Evolutionary conservation across 495 filamentous ascomycete genomes (phyloP), one percentile per base, ranked within the genome.

Genomic region (Aspergillus ostianus): DNA sequence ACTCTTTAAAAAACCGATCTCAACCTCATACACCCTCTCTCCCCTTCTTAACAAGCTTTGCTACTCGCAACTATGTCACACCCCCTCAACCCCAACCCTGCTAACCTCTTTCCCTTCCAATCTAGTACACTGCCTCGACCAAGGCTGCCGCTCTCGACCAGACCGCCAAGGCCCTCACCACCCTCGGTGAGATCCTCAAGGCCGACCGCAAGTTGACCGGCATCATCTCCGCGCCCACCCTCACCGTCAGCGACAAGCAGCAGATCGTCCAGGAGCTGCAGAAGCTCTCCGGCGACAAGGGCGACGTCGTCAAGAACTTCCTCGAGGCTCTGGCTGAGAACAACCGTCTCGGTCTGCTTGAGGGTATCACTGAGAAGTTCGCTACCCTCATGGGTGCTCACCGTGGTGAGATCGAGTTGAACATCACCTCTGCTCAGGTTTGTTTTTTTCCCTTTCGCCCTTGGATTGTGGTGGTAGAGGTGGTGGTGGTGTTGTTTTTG

Each of bases 221-320:
- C 63, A 88, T 97, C 77, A 83, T 98, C 68, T 73, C 71, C 55
- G 87, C 93, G 21, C 94, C 94, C 4, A 95, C 89, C 54, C 86
- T 98, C 44, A 84, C 76, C 66, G 74, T 73, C 49, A 74, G 74
- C 58, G 92, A 98, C 83, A 97, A 96, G 84, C 80, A 84, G 67
- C 79, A 85, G 72, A 90, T 98, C 73, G 75, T 97, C 57, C 74
- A 78, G 68, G 92, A 97, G 80, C 82, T 98, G 61, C 78, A 87
- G 70, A 96, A 93, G 85, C 84, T 84, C 68, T 78, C 85, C 58
- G 90, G 79, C 61, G 86, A 90, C 74, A 87, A 90, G 76, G 83
- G 80, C 66, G 87, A 91, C 67, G 90, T 91, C 62, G 80, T 97
- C 73, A 93, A 93, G 87, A 96, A 96, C 84, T 91, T 98, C 80